phyloP scores from a whole-genome alignment of 208 protist genomes.

The Angomonas deanei region DNA sequence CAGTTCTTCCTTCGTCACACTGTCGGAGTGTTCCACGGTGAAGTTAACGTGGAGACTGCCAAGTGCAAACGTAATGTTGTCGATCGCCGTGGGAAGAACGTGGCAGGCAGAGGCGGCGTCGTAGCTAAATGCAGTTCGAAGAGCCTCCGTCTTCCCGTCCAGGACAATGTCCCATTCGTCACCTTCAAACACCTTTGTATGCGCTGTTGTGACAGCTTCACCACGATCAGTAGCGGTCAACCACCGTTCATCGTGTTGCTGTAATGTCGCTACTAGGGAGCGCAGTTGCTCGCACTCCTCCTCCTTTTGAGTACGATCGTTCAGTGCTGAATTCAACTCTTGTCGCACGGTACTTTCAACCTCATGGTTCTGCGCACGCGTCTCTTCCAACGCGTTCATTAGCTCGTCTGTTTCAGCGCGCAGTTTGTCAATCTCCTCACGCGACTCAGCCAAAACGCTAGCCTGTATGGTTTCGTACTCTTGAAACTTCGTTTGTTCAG shows the following conservation, averaged over 20 bases:
- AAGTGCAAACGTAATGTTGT: conserved; percentile 8
- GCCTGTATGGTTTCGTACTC: too few species aligned
- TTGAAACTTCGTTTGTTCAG: too few species aligned
- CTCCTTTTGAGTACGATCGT: too few species aligned
- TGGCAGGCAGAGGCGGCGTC: conserved; percentile 21
- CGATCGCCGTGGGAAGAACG: conserved; percentile 8
- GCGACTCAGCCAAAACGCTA: too few species aligned
- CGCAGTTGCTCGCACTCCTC: too few species aligned
- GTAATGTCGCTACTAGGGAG: too few species aligned
- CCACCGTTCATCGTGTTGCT: conserved; percentile 31
- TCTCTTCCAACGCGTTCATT: too few species aligned
- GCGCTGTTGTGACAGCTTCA: not conserved
- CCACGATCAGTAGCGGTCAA: not conserved
- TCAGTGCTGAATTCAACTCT: too few species aligned
- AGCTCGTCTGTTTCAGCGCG: too few species aligned
- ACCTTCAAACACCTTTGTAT: conserved; percentile 24
- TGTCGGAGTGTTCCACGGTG: conserved; percentile 12
- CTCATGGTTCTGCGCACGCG: too few species aligned
- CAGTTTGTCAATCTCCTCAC: too few species aligned
- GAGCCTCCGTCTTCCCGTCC: conserved; percentile 13
- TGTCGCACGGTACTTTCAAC: too few species aligned
- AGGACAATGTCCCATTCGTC: conserved; percentile 18
- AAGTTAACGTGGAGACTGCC: conserved; percentile 17
- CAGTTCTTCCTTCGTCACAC: conserved; percentile 13
- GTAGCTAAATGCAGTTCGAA: conserved; percentile 13